Percentiles rank a stretch among this genome's conserved stretches.
These are phyloP conservation scores for Penicillium cosmopolitanum DNA, from an alignment of 495 filamentous ascomycete species.

Conservation along the genomic window DNA sequence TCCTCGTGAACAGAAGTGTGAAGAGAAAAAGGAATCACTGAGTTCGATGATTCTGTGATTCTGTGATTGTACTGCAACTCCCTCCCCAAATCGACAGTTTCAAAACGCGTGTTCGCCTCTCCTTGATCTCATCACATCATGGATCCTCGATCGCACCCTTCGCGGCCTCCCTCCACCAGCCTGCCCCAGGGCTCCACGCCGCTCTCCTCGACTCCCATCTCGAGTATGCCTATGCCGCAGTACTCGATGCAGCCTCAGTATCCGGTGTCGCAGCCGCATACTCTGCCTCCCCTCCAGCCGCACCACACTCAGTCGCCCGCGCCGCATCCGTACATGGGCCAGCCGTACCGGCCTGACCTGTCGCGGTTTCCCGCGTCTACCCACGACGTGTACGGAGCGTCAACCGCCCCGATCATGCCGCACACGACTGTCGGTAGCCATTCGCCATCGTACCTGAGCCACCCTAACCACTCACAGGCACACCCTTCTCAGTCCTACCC, in stretches of 20 bases:
- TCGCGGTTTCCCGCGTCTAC: constrained; percentile 65
- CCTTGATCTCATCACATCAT: constrained; percentile 29
- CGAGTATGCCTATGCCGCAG: constrained; percentile 54
- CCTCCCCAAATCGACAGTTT: constrained; percentile 1
- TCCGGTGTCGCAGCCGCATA: constrained; percentile 62
- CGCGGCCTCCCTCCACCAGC: constrained; percentile 59
- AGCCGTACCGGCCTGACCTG: constrained; percentile 63
- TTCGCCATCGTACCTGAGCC: constrained; percentile 54
- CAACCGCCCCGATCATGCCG: constrained; percentile 49
- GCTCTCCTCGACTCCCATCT: constrained; percentile 46
- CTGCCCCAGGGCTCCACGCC: constrained; percentile 57
- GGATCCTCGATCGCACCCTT: constrained; percentile 59
- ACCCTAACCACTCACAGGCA: constrained; percentile 56
- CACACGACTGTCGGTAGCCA: constrained; percentile 64
- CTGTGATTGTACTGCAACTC: constrained; percentile 40
- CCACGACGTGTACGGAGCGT: constrained; percentile 60
- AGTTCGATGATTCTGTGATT: constrained; percentile 58
- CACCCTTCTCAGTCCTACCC: constrained; percentile 61
- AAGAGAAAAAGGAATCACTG: constrained; percentile 17
- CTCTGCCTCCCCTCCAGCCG: constrained; percentile 71
- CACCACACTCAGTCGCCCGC: constrained; percentile 55
- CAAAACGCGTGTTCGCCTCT: constrained; percentile 19
- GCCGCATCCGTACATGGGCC: constrained; percentile 60
- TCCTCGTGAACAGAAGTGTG: constrained; percentile 5
- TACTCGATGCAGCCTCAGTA: constrained; percentile 62